phyloP scores from a whole-genome alignment of 371 early-diverging fungal genomes.

The Mucor plumbeus region DNA sequence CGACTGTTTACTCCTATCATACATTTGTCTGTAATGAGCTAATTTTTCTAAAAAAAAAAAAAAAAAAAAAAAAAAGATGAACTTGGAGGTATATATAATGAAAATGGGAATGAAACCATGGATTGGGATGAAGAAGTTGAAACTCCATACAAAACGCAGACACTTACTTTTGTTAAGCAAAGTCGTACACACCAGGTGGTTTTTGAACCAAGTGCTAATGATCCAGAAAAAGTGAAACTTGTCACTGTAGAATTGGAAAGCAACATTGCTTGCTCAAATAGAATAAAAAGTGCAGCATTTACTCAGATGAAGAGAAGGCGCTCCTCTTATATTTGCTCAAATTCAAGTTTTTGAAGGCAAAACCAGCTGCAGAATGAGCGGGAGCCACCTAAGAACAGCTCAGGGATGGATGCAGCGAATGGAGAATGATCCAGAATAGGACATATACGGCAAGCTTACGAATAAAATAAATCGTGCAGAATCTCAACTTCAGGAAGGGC shows the following conservation, averaged over 20 bases:
- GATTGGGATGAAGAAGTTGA: slow-evolving; percentile 13
- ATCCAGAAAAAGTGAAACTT: background rate
- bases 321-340: slow-evolving; percentile 19
- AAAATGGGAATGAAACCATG: too few relatives aligned
- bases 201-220: background rate
- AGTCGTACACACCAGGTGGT: background rate
- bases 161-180: background rate
- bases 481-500: slow-evolving; percentile 33
- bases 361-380: slow-evolving; percentile 7
- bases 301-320: slow-evolving; percentile 8
- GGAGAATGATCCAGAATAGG: slow-evolving; percentile 21
- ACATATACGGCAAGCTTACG: slow-evolving; percentile 27
- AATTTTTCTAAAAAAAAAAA: too few relatives aligned
- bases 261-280: background rate
- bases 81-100: background rate
- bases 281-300: slow-evolving; percentile 10
- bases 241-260: background rate
- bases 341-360: slow-evolving; percentile 6
- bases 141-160: background rate
- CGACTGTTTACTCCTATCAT: too few relatives aligned
- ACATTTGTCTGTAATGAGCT: too few relatives aligned
- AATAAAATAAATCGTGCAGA: slow-evolving; percentile 31
- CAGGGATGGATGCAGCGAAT: slow-evolving; percentile 24
- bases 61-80: too few relatives aligned
- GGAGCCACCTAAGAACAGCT: slow-evolving; percentile 26